Conservation (phyloP, 108 stramenopile genomes). For the Conticribra guillardii region DNA sequence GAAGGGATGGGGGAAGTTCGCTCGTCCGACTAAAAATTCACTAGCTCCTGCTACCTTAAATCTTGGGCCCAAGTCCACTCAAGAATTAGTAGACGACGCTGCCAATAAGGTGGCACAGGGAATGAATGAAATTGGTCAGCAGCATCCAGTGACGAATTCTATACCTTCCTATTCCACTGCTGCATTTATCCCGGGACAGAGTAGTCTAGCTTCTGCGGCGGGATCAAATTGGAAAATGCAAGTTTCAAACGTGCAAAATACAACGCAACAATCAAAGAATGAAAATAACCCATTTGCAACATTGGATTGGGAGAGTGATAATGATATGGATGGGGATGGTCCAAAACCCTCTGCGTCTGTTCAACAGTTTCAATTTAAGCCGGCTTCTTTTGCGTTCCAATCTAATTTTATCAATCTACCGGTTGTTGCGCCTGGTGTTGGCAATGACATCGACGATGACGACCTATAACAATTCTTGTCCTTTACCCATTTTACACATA, state of each 20-base stretch:
- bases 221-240: conserved; percentile 29
- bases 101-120: conserved; percentile 35
- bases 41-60: conserved; percentile 37
- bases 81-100: conserved; percentile 50
- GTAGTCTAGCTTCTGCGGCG: conserved; percentile 40
- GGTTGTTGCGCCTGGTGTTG: background rate
- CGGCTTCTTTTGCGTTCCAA: conserved; percentile 44
- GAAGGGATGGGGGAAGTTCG: conserved; percentile 35
- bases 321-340: conserved; percentile 36
- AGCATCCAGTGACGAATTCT: background rate
- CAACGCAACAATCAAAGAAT: conserved; percentile 12
- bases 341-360: background rate
- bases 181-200: conserved; percentile 12
- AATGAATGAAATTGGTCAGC: conserved; percentile 42
- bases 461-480: background rate
- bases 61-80: conserved; percentile 43
- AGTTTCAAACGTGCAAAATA: conserved; percentile 3
- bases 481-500: too few relatives aligned
- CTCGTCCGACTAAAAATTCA: conserved; percentile 3
- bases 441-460: background rate
- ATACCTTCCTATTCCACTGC: background rate
- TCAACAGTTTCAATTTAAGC: conserved; percentile 31
- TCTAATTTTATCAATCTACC: background rate
- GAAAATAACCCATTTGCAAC: conserved; percentile 46
- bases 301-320: conserved; percentile 44